Evolutionary conservation across 2,329 filamentous ascomycete genomes (phyloP).

Genomic region (Clonostachys rhizophaga): DNA sequence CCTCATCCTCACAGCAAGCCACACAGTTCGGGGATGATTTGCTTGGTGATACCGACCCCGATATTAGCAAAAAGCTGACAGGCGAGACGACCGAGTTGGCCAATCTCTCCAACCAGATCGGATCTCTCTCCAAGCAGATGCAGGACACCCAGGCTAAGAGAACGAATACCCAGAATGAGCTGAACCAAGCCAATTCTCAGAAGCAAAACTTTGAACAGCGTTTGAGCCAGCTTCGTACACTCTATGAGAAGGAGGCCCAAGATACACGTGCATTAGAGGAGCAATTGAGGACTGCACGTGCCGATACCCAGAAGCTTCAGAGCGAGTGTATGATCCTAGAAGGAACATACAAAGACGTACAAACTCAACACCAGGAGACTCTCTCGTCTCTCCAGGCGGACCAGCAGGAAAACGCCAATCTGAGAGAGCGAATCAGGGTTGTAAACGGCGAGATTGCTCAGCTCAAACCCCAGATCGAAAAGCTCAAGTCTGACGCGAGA

Average conservation of each 20-base stretch:
- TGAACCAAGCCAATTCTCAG: constrained; percentile 76
- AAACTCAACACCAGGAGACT: constrained; percentile 76
- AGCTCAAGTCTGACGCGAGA: constrained; percentile 83
- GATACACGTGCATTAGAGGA: constrained; percentile 82
- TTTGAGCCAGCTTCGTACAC: constrained; percentile 75
- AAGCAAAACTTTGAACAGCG: constrained; percentile 92
- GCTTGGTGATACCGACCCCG: constrained; percentile 84
- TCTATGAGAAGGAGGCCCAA: constrained; percentile 92
- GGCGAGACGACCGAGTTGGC: constrained; percentile 89
- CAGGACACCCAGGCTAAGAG: constrained; percentile 87
- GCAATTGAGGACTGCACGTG: constrained; percentile 68
- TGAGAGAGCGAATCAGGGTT: constrained; percentile 84
- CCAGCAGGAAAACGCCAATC: constrained; percentile 77
- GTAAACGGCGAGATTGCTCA: constrained; percentile 79
- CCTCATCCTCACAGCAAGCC: constrained; percentile 14
- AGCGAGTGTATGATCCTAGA: constrained; percentile 81
- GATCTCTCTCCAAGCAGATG: constrained; percentile 87
- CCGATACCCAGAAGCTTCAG: constrained; percentile 80
- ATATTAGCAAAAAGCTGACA: constrained; percentile 82
- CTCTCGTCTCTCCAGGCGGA: constrained; percentile 73
- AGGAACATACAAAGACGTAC: constrained; percentile 73
- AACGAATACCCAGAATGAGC: constrained; percentile 70
- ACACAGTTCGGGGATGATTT: constrained; percentile 65
- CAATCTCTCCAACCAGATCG: constrained; percentile 93
- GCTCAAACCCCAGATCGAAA: constrained; percentile 87